Percentiles rank a stretch among this genome's conserved stretches.
Conservation (phyloP, 2,329 filamentous ascomycete species). For the Calonectria naviculata region DNA sequence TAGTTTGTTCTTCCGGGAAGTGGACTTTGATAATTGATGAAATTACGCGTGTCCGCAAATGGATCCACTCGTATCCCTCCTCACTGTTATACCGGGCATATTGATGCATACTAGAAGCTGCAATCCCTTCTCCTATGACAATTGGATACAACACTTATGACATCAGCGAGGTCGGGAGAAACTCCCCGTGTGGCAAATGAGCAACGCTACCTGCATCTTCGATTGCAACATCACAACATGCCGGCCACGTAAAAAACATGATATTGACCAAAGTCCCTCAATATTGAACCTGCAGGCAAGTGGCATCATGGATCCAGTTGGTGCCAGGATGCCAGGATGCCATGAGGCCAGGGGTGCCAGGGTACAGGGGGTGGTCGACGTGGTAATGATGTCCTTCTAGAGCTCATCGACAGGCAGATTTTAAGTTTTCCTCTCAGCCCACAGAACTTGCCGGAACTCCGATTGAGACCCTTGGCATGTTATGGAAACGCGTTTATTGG, state of each 20-base stretch:
- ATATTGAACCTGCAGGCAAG: background rate
- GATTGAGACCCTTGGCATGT: background rate
- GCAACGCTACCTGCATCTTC: background rate
- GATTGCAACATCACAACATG: background rate
- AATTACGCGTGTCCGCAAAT: too few relatives aligned
- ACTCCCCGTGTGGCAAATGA: background rate
- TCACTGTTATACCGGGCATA: too few relatives aligned
- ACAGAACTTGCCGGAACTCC: background rate
- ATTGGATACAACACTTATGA: too few relatives aligned
- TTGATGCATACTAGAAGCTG: too few relatives aligned
- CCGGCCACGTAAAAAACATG: background rate
- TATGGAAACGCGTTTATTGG: background rate
- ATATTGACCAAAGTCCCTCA: background rate
- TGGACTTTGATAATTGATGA: too few relatives aligned
- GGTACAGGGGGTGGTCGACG: background rate
- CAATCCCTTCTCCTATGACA: too few relatives aligned
- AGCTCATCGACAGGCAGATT: background rate
- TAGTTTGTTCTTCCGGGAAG: too few relatives aligned
- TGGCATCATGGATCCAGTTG: background rate
- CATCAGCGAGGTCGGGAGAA: background rate
- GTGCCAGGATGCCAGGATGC: background rate
- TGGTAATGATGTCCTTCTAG: background rate
- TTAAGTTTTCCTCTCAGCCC: slow-evolving; percentile 1
- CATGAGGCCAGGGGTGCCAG: too few relatives aligned
- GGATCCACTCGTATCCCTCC: too few relatives aligned